Evolutionary conservation across 2,329 filamentous ascomycete genomes (phyloP).

Genomic region (Dothistroma pini): DNA sequence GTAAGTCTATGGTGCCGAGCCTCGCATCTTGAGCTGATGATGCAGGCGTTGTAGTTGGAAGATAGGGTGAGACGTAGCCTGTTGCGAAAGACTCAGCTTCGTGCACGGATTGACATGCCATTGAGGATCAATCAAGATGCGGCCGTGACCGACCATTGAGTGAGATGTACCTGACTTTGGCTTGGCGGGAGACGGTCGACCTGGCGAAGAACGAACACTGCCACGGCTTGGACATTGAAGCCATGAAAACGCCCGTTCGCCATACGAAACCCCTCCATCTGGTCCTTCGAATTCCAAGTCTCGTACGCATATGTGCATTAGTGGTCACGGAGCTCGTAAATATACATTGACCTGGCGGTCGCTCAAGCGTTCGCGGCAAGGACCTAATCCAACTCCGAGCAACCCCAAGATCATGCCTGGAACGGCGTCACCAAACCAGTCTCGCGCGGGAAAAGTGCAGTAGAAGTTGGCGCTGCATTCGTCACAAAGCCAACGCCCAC

Average conservation of each 20-base stretch:
- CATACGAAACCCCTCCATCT: neutral
- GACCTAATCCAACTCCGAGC: neutral
- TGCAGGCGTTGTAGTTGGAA: neutral
- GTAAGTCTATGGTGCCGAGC: neutral
- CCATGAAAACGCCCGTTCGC: neutral
- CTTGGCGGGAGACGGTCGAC: neutral
- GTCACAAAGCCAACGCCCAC: constrained; percentile 24
- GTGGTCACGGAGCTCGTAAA: neutral
- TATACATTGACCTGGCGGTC: neutral
- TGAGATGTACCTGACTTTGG: neutral
- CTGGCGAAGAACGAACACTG: neutral
- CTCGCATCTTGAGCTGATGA: neutral
- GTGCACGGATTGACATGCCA: too few relatives aligned
- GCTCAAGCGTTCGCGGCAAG: neutral
- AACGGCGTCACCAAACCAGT: constrained; percentile 8
- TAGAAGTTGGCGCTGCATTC: constrained; percentile 11
- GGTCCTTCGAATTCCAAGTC: neutral
- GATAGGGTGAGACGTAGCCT: neutral
- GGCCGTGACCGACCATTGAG: neutral
- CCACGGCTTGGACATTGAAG: neutral
- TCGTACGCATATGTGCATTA: neutral
- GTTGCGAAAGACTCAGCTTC: neutral
- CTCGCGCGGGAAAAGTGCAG: constrained; percentile 13
- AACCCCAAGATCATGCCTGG: constrained; percentile 3
- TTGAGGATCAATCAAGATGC: neutral